These are phyloP conservation scores for Apiospora hydei DNA, from an alignment of 2,329 filamentous ascomycete genomes.

Conservation along the genomic window DNA sequence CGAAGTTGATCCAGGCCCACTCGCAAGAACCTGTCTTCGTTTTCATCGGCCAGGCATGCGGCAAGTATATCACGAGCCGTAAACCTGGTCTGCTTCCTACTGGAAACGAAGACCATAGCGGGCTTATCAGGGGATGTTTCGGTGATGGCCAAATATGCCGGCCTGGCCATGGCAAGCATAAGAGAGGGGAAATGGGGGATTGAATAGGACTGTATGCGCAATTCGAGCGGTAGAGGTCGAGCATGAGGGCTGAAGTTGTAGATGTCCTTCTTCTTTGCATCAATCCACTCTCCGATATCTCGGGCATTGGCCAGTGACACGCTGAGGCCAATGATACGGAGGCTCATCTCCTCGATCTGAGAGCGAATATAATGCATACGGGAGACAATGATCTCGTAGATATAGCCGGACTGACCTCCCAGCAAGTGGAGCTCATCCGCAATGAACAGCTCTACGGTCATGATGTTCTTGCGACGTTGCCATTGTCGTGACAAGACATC, in stretches of 20 bases:
- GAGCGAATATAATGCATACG: slow-evolving; percentile 96
- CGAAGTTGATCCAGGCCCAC: slow-evolving; percentile 82
- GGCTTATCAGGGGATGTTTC: slow-evolving; percentile 90
- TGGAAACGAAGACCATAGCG: slow-evolving; percentile 90
- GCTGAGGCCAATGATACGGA: slow-evolving; percentile 88
- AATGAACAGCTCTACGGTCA: slow-evolving; percentile 88
- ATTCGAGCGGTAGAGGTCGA: slow-evolving; percentile 85
- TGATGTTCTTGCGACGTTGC: slow-evolving; percentile 95
- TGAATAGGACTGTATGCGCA: slow-evolving; percentile 94
- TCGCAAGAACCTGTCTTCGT: slow-evolving; percentile 93
- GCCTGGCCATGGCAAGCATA: slow-evolving; percentile 98
- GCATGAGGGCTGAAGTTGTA: slow-evolving; percentile 98
- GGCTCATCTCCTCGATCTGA: slow-evolving; percentile 76
- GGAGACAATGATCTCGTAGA: slow-evolving; percentile 97
- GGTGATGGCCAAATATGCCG: slow-evolving; percentile 86
- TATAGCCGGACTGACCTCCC: slow-evolving; percentile 83
- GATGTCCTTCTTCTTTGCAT: slow-evolving; percentile 96
- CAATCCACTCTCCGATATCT: slow-evolving; percentile 97
- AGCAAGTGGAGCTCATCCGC: slow-evolving; percentile 95
- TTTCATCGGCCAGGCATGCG: slow-evolving; percentile 86
- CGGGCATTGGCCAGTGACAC: slow-evolving; percentile 92
- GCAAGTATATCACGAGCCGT: slow-evolving; percentile 87
- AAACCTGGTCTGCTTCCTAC: slow-evolving; percentile 87
- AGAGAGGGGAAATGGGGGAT: slow-evolving; percentile 97
- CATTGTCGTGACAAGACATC: slow-evolving; percentile 94